Conservation (phyloP, 768 basidiomycete genomes). For the Xerocomus potaroensis region DNA sequence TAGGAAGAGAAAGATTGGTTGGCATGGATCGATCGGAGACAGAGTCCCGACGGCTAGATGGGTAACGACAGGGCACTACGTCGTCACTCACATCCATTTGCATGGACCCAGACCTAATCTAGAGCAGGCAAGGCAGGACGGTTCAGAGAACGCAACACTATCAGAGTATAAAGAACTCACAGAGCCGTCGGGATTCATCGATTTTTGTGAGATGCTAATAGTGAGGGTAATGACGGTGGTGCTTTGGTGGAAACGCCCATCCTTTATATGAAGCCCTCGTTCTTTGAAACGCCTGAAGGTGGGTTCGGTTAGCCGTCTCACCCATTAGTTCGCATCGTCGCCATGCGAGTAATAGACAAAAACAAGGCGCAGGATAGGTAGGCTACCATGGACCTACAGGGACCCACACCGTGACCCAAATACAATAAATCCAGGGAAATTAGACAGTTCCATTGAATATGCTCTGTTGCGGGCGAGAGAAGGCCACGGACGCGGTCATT, state of each 20-base stretch:
- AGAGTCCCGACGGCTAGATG: background rate
- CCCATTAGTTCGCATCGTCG: constrained; percentile 9
- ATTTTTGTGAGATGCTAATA: background rate
- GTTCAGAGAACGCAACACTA: constrained; percentile 1
- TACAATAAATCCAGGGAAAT: constrained; percentile 16
- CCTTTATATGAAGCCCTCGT: constrained; percentile 16
- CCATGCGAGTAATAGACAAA: constrained; percentile 11
- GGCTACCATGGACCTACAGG: constrained; percentile 16
- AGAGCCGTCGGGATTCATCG: constrained; percentile 13
- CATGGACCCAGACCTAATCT: constrained; percentile 7
- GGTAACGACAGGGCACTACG: background rate
- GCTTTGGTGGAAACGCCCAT: background rate
- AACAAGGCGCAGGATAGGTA: constrained; percentile 6
- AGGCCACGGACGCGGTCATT: background rate
- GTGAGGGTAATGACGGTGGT: background rate
- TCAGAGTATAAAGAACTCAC: constrained; percentile 9
- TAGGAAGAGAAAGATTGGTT: background rate
- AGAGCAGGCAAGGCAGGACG: background rate
- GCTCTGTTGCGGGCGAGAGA: background rate
- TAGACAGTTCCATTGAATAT: no score
- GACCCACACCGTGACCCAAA: constrained; percentile 19
- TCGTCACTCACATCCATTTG: constrained; percentile 13
- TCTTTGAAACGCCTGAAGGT: background rate
- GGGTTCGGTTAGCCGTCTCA: constrained; percentile 1
- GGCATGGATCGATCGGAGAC: background rate